Base-by-base conservation (phyloP, 2,329 filamentous ascomycete genomes). In the Endocalyx cinctus region DNA sequence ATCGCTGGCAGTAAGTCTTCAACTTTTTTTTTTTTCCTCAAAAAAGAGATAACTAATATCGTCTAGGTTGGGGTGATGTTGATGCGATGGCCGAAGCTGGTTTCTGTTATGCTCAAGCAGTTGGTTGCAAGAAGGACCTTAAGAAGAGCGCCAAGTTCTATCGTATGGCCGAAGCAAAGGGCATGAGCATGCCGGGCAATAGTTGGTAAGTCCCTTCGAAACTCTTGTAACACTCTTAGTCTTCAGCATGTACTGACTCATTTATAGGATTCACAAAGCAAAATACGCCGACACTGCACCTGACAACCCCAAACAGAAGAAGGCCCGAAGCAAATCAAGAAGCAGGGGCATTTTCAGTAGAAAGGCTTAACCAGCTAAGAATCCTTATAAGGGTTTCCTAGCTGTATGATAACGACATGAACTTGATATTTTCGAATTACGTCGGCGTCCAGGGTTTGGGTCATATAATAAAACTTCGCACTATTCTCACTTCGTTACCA, bases 131-230 rank as follows among this genome's bases (percentile, higher is more conserved):
- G 70, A 98, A 97, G 64, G 86, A 97, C 55, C 68, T 96, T 55
- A 96, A 88, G 68, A 96, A 89, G 65, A 90, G 87, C 31, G 90
- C 92, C 38, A 84, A 79, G 41, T 87, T 92, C 52, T 97, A 97
- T 59, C 82, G 92, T 15, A 74, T 82, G 67, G 92, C 92, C 5
- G 92, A 95, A 58, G 80, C 83, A 16, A 92, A 92, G 63, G 92
- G 92, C 6, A 89, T 96, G 71, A 94, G 80, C 61, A 97, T 97
- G 88, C 84, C 95, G 36, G 92, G 92, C 35, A 97, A 97, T 59
- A 96, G 88, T 69, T 98, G 92, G 90, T 95, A 71, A 57, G 86
- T 75, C 37, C 39, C 26, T 19, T 14, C 14, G 6, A 13, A 22
- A n/a, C 5, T n/a, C n/a, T n/a, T n/a, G n/a, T 17, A 6, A 28